Conservation (phyloP, 768 basidiomycete species). For the Leccinum incarnatum region DNA sequence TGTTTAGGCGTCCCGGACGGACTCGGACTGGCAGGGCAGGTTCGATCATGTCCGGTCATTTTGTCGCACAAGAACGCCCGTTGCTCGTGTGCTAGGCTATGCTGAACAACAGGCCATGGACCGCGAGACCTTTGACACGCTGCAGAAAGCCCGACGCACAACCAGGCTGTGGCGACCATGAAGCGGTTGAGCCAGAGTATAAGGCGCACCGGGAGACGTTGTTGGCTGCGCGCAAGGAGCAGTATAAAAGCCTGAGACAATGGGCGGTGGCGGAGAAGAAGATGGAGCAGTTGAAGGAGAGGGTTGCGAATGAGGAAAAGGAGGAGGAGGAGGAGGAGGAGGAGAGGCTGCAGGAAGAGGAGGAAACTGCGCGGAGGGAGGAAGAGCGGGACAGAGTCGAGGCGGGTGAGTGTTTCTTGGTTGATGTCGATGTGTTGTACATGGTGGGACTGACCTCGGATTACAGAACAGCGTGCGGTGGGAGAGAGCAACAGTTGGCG, state of each 20-base stretch:
- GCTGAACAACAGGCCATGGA: conserved; percentile 80
- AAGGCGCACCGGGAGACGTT: no score
- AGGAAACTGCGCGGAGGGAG: conserved; percentile 12
- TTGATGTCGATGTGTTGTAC: no score
- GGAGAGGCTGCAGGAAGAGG: conserved; percentile 26
- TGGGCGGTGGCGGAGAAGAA: conserved; percentile 38
- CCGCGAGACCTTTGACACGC: conserved; percentile 58
- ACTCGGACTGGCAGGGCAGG: conserved; percentile 25
- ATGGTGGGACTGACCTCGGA: no score
- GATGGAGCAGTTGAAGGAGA: conserved; percentile 58
- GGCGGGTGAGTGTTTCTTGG: conserved; percentile 40
- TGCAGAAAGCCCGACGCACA: conserved; percentile 37
- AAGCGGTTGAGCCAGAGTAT: no score
- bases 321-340: conserved; percentile 47
- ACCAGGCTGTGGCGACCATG: conserved; percentile 33
- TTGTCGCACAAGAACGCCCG: conserved; percentile 60
- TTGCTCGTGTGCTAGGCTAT: conserved; percentile 79
- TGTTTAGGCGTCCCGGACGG: no score
- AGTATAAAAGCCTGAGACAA: no score
- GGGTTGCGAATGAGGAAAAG: conserved; percentile 59
- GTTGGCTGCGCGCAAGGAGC: no score
- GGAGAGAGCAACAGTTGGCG: conserved; percentile 37
- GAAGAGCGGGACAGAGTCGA: conserved; percentile 42
- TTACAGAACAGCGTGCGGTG: conserved; percentile 50
- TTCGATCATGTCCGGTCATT: no score